phyloP scores from a whole-genome alignment of 768 basidiomycete species.

The Gloeostereum incarnatum region DNA sequence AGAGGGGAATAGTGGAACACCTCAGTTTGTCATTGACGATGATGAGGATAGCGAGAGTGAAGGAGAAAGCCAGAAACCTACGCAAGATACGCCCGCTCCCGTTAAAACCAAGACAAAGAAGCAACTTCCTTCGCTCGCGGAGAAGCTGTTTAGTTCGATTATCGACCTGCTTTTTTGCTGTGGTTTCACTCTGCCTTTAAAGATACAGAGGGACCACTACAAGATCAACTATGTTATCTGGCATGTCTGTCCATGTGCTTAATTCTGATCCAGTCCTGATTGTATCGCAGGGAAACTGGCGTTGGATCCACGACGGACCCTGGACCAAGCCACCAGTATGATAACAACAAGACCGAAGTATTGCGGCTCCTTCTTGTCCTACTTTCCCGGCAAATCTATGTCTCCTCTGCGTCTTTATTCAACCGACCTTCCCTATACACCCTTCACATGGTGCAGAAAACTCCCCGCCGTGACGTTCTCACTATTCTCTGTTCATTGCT shows the following conservation, averaged over 20 bases:
- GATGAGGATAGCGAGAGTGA: conserved; percentile 53
- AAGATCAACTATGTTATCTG: conserved; percentile 86
- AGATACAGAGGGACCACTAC: conserved; percentile 68
- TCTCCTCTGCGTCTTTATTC: conserved; percentile 59
- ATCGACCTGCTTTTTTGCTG: conserved; percentile 90
- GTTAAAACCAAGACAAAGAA: conserved; percentile 27
- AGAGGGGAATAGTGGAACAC: conserved; percentile 14
- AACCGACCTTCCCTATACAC: conserved; percentile 70
- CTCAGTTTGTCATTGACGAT: conserved; percentile 89
- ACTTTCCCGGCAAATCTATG: conserved; percentile 86
- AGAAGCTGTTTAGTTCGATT: conserved; percentile 68
- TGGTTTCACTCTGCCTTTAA: conserved; percentile 82
- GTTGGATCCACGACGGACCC: conserved; percentile 81
- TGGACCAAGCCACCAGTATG: conserved; percentile 51
- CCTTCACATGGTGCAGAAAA: conserved; percentile 67
- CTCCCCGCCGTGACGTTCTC: conserved; percentile 74
- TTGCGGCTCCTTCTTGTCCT: conserved; percentile 82
- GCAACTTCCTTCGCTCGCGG: conserved; percentile 67
- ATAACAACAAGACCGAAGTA: conserved; percentile 82
- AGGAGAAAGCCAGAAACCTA: conserved; percentile 16
- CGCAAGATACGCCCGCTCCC: conserved; percentile 8
- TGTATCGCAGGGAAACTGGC: conserved; percentile 74
- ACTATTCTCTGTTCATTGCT: conserved; percentile 89
- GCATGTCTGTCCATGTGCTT: conserved; percentile 30
- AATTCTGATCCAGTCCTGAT: conserved; percentile 2